phyloP scores from a whole-genome alignment of 345 rosid species.

The Gossypium anomalum region DNA sequence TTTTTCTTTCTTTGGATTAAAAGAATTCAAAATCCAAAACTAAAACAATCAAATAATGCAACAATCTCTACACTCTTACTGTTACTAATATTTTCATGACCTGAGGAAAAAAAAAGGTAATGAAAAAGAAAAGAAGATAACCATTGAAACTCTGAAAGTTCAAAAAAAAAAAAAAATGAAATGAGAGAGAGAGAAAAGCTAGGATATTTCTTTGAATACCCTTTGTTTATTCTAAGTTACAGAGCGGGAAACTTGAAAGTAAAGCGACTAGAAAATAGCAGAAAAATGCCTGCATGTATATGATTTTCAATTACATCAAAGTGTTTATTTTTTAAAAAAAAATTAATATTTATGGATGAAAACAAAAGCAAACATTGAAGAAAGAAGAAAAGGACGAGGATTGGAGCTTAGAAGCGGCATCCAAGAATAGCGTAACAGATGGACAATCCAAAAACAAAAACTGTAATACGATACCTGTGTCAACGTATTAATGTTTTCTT shows the following conservation, averaged over 20 bases:
- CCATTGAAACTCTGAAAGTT: constrained; percentile 7
- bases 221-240: constrained; percentile 18
- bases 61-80: constrained; percentile 15
- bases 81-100: not conserved
- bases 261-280: constrained; percentile 39
- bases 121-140: not conserved
- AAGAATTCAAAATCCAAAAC: constrained; percentile 6
- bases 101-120: constrained; percentile 20
- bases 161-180: not conserved
- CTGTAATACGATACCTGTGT: not conserved
- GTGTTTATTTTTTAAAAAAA: no score
- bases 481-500: no score
- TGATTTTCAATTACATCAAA: not conserved
- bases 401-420: constrained; percentile 32
- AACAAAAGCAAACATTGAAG: constrained; percentile 26
- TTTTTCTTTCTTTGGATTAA: constrained; percentile 26
- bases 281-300: constrained; percentile 21
- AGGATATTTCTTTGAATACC: not conserved
- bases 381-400: constrained; percentile 44
- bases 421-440: constrained; percentile 27
- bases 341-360: no score
- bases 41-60: constrained; percentile 21
- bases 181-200: not conserved
- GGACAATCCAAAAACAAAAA: constrained; percentile 5
- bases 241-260: constrained; percentile 75